A percentile compares a stretch with the other conserved stretches of the same genome.
Evolutionary conservation across 345 rosid genomes (phyloP).

Genomic region (Erodium maritimum): DNA sequence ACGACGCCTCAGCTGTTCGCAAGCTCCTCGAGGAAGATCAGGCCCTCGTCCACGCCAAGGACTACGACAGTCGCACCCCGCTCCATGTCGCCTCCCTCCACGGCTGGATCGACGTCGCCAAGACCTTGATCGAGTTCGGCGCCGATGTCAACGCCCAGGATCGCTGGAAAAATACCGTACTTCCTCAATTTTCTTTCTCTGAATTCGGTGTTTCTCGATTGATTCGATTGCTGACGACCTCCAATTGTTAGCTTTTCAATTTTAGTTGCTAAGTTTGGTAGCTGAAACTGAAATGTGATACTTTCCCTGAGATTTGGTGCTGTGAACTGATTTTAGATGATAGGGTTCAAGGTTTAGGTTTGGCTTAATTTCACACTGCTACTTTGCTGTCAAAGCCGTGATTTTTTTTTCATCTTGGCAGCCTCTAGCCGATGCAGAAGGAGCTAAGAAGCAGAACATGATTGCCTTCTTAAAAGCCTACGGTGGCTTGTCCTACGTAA

Average conservation of each 20-base stretch:
- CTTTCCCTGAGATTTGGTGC: neutral
- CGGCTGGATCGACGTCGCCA: constrained; percentile 86
- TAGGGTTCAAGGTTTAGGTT: neutral
- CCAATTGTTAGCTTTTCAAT: neutral
- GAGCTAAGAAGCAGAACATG: constrained; percentile 76
- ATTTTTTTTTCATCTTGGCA: constrained; percentile 15
- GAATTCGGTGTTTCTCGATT: neutral
- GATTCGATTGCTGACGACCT: neutral
- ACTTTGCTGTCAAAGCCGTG: too few species aligned
- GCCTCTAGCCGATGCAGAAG: constrained; percentile 99
- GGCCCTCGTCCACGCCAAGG: constrained; percentile 77
- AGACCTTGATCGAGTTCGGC: constrained; percentile 72
- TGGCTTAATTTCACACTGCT: neutral
- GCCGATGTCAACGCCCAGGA: constrained; percentile 99
- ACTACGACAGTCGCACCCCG: constrained; percentile 86
- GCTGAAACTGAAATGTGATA: neutral
- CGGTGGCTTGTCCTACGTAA: constrained; percentile 88
- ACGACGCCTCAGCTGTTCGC: constrained; percentile 71
- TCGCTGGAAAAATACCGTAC: constrained; percentile 97
- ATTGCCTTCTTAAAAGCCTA: constrained; percentile 57
- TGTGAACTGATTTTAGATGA: too few species aligned
- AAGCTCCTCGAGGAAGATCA: constrained; percentile 90
- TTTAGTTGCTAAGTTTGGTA: neutral
- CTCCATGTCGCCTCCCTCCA: constrained; percentile 95
- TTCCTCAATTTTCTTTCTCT: neutral